phyloP scores from a whole-genome alignment of 2,329 filamentous ascomycete genomes.

The Cladophialophora bantiana region DNA sequence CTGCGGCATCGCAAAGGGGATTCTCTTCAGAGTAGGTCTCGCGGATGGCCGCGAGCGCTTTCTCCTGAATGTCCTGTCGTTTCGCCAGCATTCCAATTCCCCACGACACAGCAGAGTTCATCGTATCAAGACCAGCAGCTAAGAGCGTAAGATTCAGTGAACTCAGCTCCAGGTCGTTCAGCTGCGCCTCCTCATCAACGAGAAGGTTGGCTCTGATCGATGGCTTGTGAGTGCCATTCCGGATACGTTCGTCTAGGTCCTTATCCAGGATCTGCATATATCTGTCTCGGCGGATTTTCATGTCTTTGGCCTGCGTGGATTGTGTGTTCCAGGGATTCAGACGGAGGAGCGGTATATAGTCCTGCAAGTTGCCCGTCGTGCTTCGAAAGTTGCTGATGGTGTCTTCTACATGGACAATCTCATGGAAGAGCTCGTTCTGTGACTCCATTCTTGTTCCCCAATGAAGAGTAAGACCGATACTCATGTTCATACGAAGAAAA shows the following conservation, averaged over 20 bases:
- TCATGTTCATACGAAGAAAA: slow-evolving; percentile 70
- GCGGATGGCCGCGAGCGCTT: slow-evolving; percentile 63
- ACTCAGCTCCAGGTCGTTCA: slow-evolving; percentile 68
- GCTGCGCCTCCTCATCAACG: slow-evolving; percentile 66
- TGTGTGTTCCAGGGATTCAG: slow-evolving; percentile 68
- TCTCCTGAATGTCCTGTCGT: slow-evolving; percentile 67
- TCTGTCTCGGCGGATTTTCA: slow-evolving; percentile 65
- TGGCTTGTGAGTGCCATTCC: slow-evolving; percentile 64
- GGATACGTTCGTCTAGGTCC: slow-evolving; percentile 67
- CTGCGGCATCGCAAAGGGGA: slow-evolving; percentile 64
- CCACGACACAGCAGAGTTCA: slow-evolving; percentile 70
- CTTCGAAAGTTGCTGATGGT: slow-evolving; percentile 66
- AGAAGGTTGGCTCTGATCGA: slow-evolving; percentile 73
- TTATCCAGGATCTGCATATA: slow-evolving; percentile 65
- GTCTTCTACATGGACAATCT: slow-evolving; percentile 70
- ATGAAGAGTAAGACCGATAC: slow-evolving; percentile 68
- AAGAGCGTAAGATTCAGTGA: slow-evolving; percentile 73
- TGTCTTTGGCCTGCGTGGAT: slow-evolving; percentile 64
- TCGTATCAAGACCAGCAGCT: slow-evolving; percentile 70
- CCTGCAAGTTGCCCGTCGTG: slow-evolving; percentile 67
- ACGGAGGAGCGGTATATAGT: slow-evolving; percentile 66
- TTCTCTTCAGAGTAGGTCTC: slow-evolving; percentile 59
- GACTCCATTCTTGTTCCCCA: slow-evolving; percentile 68
- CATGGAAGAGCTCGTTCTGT: slow-evolving; percentile 64
- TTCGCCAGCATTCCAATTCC: slow-evolving; percentile 65